Base-by-base conservation (phyloP, 768 basidiomycete species). In the Tricholoma furcatifolium region DNA sequence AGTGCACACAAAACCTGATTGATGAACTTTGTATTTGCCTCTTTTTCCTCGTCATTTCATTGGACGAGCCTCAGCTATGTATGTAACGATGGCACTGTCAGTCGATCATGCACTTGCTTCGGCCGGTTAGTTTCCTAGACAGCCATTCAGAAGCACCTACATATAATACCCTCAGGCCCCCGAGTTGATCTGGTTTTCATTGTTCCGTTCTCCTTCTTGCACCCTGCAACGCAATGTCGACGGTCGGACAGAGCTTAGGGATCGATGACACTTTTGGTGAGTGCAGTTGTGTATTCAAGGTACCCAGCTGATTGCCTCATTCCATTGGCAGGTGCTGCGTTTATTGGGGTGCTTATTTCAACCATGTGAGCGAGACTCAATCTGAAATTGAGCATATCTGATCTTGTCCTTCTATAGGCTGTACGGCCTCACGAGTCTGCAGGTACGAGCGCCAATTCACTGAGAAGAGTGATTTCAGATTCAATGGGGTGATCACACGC, bases 381-480 rank as follows among this genome's bases (percentile, higher is more conserved):
- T 45, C 12, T 51, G 18, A 39, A 23, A 12, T 3, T 17, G 27
- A 41, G n/a, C 39, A 18, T 18, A 31, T 32, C 31, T 55, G 51
- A 43, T 43, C 21, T n/a, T 35, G 39, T 7, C 20, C 31, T 48
- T 30, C 6, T 5, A 24, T 38, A 71, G 71, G 55, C 53, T 73
- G 40, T 73, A 71, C 50, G 70, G 71, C n/a, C 55, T 71, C 41
- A 73, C 71, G 24, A 70, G 63, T 40, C 55, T 73, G 21, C 71
- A 73, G 48, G 68, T 70, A 54, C 20, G 24, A 21, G 5, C 12
- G 18, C 3, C 38, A 20, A 17, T 17, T 35, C 30, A 14, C 24
- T 3, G 6, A 17, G 2, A 42, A 23, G 18, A 9, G 15, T 44
- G 24, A 23, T 14, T n/a, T 52, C 17, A 2, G 39, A 42, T 17